Evolutionary conservation across 257 asterid species (phyloP).

Genomic region (Vinca minor): DNA sequence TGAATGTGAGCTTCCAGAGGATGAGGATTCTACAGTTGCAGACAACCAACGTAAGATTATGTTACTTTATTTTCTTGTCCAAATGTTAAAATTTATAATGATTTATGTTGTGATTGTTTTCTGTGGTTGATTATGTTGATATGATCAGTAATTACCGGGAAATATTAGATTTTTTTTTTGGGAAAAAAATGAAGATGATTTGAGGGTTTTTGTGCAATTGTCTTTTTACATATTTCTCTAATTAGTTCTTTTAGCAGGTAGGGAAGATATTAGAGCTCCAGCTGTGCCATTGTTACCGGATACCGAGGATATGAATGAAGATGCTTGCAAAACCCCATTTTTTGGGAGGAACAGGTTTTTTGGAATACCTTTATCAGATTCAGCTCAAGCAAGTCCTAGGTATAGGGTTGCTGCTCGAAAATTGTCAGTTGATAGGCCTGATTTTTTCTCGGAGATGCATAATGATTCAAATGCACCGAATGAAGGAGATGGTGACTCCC

Average conservation of each 20-base stretch:
- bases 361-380: conserved; percentile 54
- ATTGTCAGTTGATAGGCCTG: conserved; percentile 29
- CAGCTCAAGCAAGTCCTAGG: conserved; percentile 76
- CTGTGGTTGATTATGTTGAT: too few species aligned
- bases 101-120: too few species aligned
- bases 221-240: background rate
- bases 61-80: background rate
- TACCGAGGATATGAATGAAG: conserved; percentile 38
- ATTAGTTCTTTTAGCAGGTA: conserved; percentile 25
- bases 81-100: too few species aligned
- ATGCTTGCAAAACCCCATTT: conserved; percentile 39
- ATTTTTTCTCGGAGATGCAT: conserved; percentile 23
- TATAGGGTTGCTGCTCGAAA: conserved; percentile 26
- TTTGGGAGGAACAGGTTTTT: conserved; percentile 45
- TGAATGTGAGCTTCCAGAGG: conserved; percentile 41
- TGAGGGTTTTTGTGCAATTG: too few species aligned
- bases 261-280: conserved; percentile 35
- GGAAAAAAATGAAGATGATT: too few species aligned
- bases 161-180: too few species aligned
- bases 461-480: conserved; percentile 26
- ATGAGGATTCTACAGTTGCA: conserved; percentile 33
- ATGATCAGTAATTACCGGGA: too few species aligned
- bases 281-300: conserved; percentile 36
- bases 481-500: conserved; percentile 37
- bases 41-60: conserved; percentile 40